phyloP scores from a whole-genome alignment of 2,329 filamentous ascomycete species.

The Keithomyces neogunnii region DNA sequence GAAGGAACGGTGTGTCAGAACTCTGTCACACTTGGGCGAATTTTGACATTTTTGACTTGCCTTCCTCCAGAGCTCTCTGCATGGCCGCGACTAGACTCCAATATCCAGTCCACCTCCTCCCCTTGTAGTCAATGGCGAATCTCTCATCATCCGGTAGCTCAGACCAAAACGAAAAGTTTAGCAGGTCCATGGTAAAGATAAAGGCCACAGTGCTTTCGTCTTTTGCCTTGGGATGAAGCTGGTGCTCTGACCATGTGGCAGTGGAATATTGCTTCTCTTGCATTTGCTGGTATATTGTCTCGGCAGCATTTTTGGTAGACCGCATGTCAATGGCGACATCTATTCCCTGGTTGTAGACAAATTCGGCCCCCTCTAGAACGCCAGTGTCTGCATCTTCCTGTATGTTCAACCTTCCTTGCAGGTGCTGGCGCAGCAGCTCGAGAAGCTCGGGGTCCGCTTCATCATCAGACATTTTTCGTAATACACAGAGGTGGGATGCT shows the following conservation, averaged over 20 bases:
- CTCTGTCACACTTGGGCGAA: neutral
- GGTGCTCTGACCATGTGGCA: slow-evolving; percentile 78
- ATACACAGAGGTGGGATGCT: too few species aligned
- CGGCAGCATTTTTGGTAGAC: slow-evolving; percentile 74
- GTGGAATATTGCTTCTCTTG: slow-evolving; percentile 75
- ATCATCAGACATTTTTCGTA: slow-evolving; percentile 71
- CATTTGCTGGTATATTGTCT: slow-evolving; percentile 74
- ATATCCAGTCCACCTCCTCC: slow-evolving; percentile 83
- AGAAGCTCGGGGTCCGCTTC: slow-evolving; percentile 84
- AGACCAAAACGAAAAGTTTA: slow-evolving; percentile 98
- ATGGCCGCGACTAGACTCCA: slow-evolving; percentile 86
- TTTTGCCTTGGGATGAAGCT: slow-evolving; percentile 78
- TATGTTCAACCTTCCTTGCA: slow-evolving; percentile 50
- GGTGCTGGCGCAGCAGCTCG: slow-evolving; percentile 73
- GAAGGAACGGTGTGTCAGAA: slow-evolving; percentile 3
- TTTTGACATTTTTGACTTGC: slow-evolving; percentile 23
- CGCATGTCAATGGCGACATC: slow-evolving; percentile 84
- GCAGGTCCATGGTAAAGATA: slow-evolving; percentile 92
- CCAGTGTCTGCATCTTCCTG: slow-evolving; percentile 63
- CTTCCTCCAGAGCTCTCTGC: slow-evolving; percentile 82
- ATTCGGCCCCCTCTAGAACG: slow-evolving; percentile 74
- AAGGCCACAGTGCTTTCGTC: slow-evolving; percentile 78
- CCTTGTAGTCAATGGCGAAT: slow-evolving; percentile 76
- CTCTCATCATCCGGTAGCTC: slow-evolving; percentile 59
- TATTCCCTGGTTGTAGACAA: slow-evolving; percentile 84